Percentiles rank a stretch among this genome's conserved stretches.
Evolutionary conservation across 2,329 filamentous ascomycete species (phyloP).

Genomic region (Pezicula neosporulosa): DNA sequence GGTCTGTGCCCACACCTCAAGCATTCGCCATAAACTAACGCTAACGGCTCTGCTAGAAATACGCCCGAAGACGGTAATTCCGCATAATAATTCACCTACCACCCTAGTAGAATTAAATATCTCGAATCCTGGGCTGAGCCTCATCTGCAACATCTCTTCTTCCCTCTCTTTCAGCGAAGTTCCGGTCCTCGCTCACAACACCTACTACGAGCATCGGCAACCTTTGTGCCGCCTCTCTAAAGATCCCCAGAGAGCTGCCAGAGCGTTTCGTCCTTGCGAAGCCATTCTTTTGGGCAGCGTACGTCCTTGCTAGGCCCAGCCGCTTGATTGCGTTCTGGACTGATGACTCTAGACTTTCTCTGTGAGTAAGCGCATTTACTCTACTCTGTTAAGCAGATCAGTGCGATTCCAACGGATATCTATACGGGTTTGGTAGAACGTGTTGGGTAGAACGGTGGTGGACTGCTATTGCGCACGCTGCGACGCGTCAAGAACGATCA

Average conservation of each 20-base stretch:
- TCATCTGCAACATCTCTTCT: constrained; percentile 11
- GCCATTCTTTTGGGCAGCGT: constrained; percentile 25
- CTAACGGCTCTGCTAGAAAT: too few species aligned
- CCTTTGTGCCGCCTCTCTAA: constrained; percentile 28
- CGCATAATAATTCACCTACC: neutral
- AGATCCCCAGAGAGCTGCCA: constrained; percentile 25
- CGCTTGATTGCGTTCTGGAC: constrained; percentile 22
- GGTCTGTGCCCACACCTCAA: too few species aligned
- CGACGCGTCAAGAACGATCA: neutral
- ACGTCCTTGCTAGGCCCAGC: constrained; percentile 15
- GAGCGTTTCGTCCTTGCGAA: constrained; percentile 26
- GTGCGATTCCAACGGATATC: constrained; percentile 12
- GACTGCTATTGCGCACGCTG: neutral
- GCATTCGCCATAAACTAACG: too few species aligned
- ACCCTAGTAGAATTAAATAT: constrained; percentile 10
- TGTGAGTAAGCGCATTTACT: constrained; percentile 20
- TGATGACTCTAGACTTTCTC: constrained; percentile 23
- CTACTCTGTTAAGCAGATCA: constrained; percentile 10
- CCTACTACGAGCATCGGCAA: constrained; percentile 21
- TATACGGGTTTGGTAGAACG: constrained; percentile 15
- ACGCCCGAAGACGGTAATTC: too few species aligned
- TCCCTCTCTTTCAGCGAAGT: constrained; percentile 13
- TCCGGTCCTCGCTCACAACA: constrained; percentile 11
- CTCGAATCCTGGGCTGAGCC: constrained; percentile 6
- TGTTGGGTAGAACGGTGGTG: constrained; percentile 4